Evolutionary conservation across 345 rosid species (phyloP).

Genomic region (Eutrema heterophyllum): DNA sequence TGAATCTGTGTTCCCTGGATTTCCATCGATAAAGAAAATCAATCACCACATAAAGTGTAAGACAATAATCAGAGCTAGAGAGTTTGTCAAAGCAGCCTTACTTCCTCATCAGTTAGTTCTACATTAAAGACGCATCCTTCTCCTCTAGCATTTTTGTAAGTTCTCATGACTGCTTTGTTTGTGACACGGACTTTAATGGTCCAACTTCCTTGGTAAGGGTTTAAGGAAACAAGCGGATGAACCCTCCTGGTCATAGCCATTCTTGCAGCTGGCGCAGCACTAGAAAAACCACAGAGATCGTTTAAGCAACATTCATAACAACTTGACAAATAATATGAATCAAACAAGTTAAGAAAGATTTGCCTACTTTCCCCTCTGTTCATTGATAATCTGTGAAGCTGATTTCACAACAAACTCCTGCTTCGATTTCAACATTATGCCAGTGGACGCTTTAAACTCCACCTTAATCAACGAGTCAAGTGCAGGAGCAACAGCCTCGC

Average conservation of each 20-base stretch:
- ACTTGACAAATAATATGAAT: conserved; percentile 47
- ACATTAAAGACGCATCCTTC: conserved; percentile 98
- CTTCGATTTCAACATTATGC: conserved; percentile 54
- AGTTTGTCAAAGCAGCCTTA: conserved; percentile 29
- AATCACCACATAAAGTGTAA: neutral
- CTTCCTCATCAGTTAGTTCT: conserved; percentile 94
- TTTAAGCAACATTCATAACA: conserved; percentile 38
- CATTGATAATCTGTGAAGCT: conserved; percentile 76
- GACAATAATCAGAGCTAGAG: neutral
- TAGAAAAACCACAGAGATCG: conserved; percentile 22
- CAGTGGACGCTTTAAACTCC: conserved; percentile 16
- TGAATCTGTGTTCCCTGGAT: conserved; percentile 90
- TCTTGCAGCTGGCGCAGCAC: conserved; percentile 80
- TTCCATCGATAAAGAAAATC: neutral
- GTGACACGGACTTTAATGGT: conserved; percentile 90
- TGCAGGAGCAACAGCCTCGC: conserved; percentile 72
- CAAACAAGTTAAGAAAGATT: conserved; percentile 47
- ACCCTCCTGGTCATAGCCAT: conserved; percentile 93
- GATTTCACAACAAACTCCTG: conserved; percentile 64
- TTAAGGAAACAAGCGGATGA: conserved; percentile 87
- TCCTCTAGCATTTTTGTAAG: conserved; percentile 82
- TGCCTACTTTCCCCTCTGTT: conserved; percentile 73
- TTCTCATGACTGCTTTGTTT: conserved; percentile 81
- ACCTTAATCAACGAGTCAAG: conserved; percentile 44
- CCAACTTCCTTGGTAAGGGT: conserved; percentile 97